phyloP scores from a whole-genome alignment of 805 yeast species.

The Ogataea chonburiensis region DNA sequence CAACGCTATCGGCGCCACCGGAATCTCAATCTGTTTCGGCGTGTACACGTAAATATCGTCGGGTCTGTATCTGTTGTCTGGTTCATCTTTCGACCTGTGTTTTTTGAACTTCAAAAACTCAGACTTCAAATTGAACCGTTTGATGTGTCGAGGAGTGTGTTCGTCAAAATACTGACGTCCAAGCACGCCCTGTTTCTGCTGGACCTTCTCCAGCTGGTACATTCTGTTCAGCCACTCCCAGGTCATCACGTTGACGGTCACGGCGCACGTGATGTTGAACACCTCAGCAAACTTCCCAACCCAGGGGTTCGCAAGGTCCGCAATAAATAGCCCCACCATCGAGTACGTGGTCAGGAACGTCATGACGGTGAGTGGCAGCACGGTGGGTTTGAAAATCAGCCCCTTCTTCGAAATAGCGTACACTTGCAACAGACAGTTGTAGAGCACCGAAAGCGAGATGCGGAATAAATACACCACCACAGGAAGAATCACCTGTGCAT shows the following conservation, averaged over 20 bases:
- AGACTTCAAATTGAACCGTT: constrained; percentile 16
- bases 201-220: constrained; percentile 51
- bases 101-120: constrained; percentile 6
- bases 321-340: constrained; percentile 69
- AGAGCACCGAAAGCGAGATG: constrained; percentile 67
- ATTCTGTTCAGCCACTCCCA: constrained; percentile 86
- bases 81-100: constrained; percentile 1
- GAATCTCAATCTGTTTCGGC: constrained; percentile 42
- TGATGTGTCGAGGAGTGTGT: constrained; percentile 26
- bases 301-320: constrained; percentile 76
- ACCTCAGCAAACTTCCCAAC: constrained; percentile 71
- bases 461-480: constrained; percentile 73
- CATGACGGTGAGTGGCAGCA: constrained; percentile 55
- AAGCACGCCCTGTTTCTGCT: constrained; percentile 67
- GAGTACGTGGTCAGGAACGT: constrained; percentile 55
- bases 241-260: constrained; percentile 67
- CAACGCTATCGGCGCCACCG: constrained; percentile 17
- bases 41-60: constrained; percentile 42
- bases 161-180: constrained; percentile 78
- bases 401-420: constrained; percentile 51
- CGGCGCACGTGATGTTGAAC: constrained; percentile 69
- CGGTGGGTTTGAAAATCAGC: constrained; percentile 47
- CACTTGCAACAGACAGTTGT: constrained; percentile 60
- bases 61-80: not conserved
- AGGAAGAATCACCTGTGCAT: constrained; percentile 57